phyloP scores from a whole-genome alignment of 208 protist genomes.

The Blechomonas ayalai region DNA sequence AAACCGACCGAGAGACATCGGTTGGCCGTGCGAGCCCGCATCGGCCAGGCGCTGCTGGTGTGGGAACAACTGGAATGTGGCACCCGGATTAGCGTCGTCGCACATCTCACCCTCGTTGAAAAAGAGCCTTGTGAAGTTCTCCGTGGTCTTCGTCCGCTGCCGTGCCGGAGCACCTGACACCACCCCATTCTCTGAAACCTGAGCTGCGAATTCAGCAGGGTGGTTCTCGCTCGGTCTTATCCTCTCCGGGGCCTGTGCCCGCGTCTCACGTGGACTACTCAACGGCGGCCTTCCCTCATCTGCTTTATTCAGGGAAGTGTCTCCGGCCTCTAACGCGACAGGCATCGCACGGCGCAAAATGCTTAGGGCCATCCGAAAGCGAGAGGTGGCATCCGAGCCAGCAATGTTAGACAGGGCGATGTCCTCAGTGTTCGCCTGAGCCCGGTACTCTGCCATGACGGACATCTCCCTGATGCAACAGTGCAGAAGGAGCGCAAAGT shows the following conservation, averaged over 20 bases:
- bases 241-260: no score
- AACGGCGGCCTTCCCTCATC: neutral
- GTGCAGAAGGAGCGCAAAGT: slow-evolving; percentile 70
- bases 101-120: slow-evolving; percentile 64
- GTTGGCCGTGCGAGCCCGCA: neutral
- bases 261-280: no score
- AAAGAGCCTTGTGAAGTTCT: slow-evolving; percentile 62
- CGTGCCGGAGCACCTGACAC: no score
- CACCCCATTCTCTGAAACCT: no score
- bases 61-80: slow-evolving; percentile 32
- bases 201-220: no score
- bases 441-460: slow-evolving; percentile 15
- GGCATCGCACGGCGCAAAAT: slow-evolving; percentile 61
- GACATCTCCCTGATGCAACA: slow-evolving; percentile 56
- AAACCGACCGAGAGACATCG: slow-evolving; percentile 24
- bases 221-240: no score
- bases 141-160: slow-evolving; percentile 34
- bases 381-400: slow-evolving; percentile 4
- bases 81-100: slow-evolving; percentile 37
- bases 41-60: slow-evolving; percentile 6
- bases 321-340: slow-evolving; percentile 54
- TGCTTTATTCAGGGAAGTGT: slow-evolving; percentile 4
- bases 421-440: slow-evolving; percentile 14
- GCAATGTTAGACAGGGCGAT: neutral
- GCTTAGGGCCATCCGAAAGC: slow-evolving; percentile 48